phyloP scores from a whole-genome alignment of 73 alveolate genomes.

The Tetrahymena borealis region DNA sequence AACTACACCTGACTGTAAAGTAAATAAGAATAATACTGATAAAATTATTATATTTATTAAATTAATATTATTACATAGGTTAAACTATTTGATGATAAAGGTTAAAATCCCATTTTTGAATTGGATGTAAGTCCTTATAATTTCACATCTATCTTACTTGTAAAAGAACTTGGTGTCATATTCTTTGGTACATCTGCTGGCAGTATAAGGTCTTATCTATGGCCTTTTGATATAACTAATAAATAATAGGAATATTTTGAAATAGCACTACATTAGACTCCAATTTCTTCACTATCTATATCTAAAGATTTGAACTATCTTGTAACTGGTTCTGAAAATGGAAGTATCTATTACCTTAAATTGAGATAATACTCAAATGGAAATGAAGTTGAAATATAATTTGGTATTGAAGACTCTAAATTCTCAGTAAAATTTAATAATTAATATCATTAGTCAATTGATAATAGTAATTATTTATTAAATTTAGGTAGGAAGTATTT shows the following conservation, averaged over 20 bases:
- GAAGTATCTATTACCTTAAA: neutral
- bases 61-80: neutral
- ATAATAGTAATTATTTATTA: neutral
- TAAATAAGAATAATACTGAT: no score
- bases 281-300: constrained; percentile 6
- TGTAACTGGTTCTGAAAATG: constrained; percentile 35
- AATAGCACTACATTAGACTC: constrained; percentile 16
- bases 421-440: neutral
- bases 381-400: constrained; percentile 3
- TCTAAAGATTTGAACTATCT: constrained; percentile 1
- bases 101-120: constrained; percentile 14
- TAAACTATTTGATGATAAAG: constrained; percentile 33
- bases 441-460: neutral
- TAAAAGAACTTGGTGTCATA: constrained; percentile 14
- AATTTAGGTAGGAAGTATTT: neutral
- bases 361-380: constrained; percentile 26
- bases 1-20: neutral
- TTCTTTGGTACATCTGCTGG: constrained; percentile 40
- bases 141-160: neutral
- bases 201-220: constrained; percentile 19
- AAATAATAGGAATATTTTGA: constrained; percentile 15
- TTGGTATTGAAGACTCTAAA: neutral
- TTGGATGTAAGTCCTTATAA: constrained; percentile 26
- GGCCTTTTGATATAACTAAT: constrained; percentile 30
- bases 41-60: no score